Base-by-base conservation (phyloP, 805 yeast genomes). In the Debaryomyces hansenii region DNA sequence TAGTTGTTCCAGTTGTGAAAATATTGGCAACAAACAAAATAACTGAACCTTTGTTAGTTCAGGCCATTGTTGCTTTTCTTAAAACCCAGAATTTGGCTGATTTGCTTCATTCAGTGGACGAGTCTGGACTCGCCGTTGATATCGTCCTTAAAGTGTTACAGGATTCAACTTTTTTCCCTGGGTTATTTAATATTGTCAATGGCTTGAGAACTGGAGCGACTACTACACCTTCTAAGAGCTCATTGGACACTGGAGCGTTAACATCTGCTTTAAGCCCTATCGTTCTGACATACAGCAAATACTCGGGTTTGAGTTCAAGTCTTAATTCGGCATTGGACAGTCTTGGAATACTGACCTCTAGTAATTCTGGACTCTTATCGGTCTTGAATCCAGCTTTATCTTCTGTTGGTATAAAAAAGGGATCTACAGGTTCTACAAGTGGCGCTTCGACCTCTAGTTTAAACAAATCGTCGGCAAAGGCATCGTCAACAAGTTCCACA, bases 61-160 rank as follows among this genome's bases (percentile, higher is more conserved):
- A 52, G 27, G 63, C 59, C 27, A 54, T 59, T 44, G 64, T 54
- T 31, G 56, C 49, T 9, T 59, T 62, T 40, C 45, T 64, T 28
- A 49, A 58, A 37, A 37, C 53, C 9, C 55, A 52, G 33, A 57
- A 62, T 43, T 56, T 63, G 41, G 45, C 55, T 2, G 53, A 51
- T 40, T 46, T 64, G 20, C 52, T 64, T 36, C 33, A 31, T 20
- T 55, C 63, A 4, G 62, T 61, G 20, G 67, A 62, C 38, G 47
- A 57, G 28, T 62, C 67, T 8, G 58, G 59, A 7, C 55, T 63
- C 38, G 60, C 59, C 3, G 55, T 61, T 38, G 68, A 64, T 43
- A 52, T 64, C 40, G 54, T 60, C 8, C 38, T 54, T 12, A 41
- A 32, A 41, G 56, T 54, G 14, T 46, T 56, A 29, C 49, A 45